Percentiles rank a stretch among this genome's conserved stretches.
These are phyloP conservation scores for Scedosporium aurantiacum DNA, from an alignment of 2,329 filamentous ascomycete genomes.

Conservation along the genomic window DNA sequence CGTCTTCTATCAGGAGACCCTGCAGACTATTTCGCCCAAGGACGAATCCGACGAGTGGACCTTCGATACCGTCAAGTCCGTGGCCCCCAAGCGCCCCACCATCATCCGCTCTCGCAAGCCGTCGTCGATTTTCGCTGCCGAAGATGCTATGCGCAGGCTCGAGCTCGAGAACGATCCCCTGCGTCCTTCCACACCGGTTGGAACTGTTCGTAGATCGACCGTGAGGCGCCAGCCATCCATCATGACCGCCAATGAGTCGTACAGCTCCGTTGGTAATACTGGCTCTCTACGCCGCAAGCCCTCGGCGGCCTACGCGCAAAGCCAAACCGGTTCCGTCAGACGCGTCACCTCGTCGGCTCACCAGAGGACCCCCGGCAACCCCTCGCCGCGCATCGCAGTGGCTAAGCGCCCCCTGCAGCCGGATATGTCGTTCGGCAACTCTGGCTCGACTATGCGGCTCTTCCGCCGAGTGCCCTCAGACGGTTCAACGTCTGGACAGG, in stretches of 20 bases:
- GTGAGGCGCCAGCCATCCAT: constrained; percentile 36
- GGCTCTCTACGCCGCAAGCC: constrained; percentile 8
- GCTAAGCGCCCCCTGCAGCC: constrained; percentile 73
- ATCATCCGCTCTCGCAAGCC: constrained; percentile 40
- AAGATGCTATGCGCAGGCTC: constrained; percentile 49
- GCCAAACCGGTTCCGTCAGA: constrained; percentile 7
- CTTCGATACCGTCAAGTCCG: constrained; percentile 83
- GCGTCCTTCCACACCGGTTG: constrained; percentile 42
- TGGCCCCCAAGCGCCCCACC: constrained; percentile 42
- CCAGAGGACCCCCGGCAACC: constrained; percentile 16
- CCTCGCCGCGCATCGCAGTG: constrained; percentile 30
- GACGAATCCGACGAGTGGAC: constrained; percentile 80
- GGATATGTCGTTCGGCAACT: constrained; percentile 89
- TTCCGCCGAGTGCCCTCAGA: constrained; percentile 80
- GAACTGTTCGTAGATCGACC: constrained; percentile 52
- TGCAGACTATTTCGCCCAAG: constrained; percentile 57
- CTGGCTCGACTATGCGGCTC: constrained; percentile 79
- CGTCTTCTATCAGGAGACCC: constrained; percentile 87
- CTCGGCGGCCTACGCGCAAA: constrained; percentile 9
- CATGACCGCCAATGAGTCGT: constrained; percentile 11
- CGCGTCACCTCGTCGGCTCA: constrained; percentile 2
- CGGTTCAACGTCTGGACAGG: constrained; percentile 34
- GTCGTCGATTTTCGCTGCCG: constrained; percentile 45
- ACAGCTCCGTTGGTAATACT: not conserved
- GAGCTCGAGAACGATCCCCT: constrained; percentile 51